These are phyloP conservation scores for Didymella arachidicola DNA, from an alignment of 2,329 filamentous ascomycete genomes.

Conservation along the genomic window DNA sequence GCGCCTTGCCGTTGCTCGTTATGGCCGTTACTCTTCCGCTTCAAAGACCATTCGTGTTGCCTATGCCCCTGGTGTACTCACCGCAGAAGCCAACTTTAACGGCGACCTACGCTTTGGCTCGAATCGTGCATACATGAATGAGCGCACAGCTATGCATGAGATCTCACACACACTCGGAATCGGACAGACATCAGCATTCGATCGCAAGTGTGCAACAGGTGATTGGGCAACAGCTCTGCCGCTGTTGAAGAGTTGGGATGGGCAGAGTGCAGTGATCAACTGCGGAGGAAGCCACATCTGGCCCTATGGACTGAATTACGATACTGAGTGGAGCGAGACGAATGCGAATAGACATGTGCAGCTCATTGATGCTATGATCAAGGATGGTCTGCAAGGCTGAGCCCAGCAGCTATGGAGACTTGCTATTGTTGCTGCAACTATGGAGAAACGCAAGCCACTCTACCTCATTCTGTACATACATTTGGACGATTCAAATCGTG, in stretches of 20 bases:
- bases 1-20: constrained; percentile 41
- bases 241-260: constrained; percentile 43
- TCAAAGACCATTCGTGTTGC: constrained; percentile 40
- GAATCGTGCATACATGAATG: constrained; percentile 45
- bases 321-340: constrained; percentile 47
- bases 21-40: constrained; percentile 32
- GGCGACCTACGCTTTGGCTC: constrained; percentile 47
- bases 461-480: too few relatives aligned
- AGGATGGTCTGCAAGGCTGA: constrained; percentile 30
- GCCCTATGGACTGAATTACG: constrained; percentile 49
- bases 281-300: constrained; percentile 46
- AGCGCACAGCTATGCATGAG: constrained; percentile 49
- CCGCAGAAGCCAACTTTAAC: constrained; percentile 48
- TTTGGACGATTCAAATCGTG: too few relatives aligned
- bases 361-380: constrained; percentile 45
- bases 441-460: too few relatives aligned
- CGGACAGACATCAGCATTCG: constrained; percentile 44
- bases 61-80: constrained; percentile 45
- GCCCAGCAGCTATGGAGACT: too few relatives aligned
- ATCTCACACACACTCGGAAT: constrained; percentile 47
- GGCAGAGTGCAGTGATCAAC: constrained; percentile 33
- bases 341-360: constrained; percentile 47
- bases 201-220: constrained; percentile 38
- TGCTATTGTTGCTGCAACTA: too few relatives aligned
- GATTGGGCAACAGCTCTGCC: constrained; percentile 47